A percentile compares a stretch with the other conserved stretches of the same genome.
Evolutionary conservation across 2,329 filamentous ascomycete genomes (phyloP).

Genomic region (Cordyceps militaris): DNA sequence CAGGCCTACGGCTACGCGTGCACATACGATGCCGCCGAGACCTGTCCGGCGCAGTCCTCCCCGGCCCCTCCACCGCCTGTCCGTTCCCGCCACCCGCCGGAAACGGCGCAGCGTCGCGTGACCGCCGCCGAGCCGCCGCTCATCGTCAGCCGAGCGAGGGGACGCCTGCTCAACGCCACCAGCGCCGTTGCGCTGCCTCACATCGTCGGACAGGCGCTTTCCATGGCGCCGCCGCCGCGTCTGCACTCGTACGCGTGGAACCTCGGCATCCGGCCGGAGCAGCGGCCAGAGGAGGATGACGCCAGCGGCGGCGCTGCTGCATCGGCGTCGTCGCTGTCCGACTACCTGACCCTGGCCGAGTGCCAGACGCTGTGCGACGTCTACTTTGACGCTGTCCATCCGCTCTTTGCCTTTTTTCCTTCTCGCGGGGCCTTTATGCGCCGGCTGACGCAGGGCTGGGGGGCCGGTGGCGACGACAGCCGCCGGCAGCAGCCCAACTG

Average conservation of each 20-base stretch:
- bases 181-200: slow-evolving; percentile 17
- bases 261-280: slow-evolving; percentile 15
- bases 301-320: neutral
- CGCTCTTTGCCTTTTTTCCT: slow-evolving; percentile 11
- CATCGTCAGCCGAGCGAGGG: slow-evolving; percentile 3
- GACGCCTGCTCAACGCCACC: slow-evolving; percentile 14
- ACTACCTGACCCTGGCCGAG: slow-evolving; percentile 9
- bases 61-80: neutral
- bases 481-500: slow-evolving; percentile 8
- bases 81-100: neutral
- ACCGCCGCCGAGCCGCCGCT: neutral
- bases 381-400: slow-evolving; percentile 14
- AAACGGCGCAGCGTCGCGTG: neutral
- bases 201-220: slow-evolving; percentile 14
- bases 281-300: too few relatives aligned
- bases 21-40: slow-evolving; percentile 1
- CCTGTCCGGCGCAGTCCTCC: neutral
- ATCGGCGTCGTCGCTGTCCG: neutral
- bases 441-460: slow-evolving; percentile 2
- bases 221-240: slow-evolving; percentile 13
- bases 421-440: neutral
- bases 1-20: slow-evolving; percentile 15
- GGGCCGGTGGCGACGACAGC: neutral
- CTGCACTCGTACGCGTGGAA: slow-evolving; percentile 19
- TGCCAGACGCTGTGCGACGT: slow-evolving; percentile 9